These are phyloP conservation scores for Trichoderma hamatum DNA, from an alignment of 2,329 filamentous ascomycete genomes.

Conservation along the genomic window DNA sequence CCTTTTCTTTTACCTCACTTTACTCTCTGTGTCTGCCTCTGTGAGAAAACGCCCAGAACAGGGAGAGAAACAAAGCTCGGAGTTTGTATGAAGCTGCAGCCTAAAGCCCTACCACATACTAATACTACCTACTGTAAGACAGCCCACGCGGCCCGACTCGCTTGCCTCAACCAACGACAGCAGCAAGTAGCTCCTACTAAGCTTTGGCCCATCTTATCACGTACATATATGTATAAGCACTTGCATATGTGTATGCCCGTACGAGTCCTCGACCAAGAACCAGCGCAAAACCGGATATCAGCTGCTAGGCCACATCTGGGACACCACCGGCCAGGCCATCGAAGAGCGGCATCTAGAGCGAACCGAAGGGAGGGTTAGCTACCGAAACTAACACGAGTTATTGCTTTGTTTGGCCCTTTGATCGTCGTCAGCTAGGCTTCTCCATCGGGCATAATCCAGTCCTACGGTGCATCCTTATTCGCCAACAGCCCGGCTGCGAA, in stretches of 20 bases:
- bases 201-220: constrained; percentile 13
- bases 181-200: not conserved
- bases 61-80: not conserved
- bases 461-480: constrained; percentile 17
- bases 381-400: constrained; percentile 7
- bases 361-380: constrained; percentile 23
- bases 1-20: not conserved
- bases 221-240: constrained; percentile 24
- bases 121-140: not conserved
- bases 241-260: constrained; percentile 20
- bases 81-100: constrained; percentile 13
- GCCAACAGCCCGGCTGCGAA: constrained; percentile 9
- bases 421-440: constrained; percentile 23
- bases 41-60: not conserved
- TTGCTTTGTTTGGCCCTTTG: constrained; percentile 15
- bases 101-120: not conserved
- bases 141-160: constrained; percentile 14
- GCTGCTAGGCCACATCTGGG: constrained; percentile 11
- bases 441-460: constrained; percentile 23
- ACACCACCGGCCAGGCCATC: constrained; percentile 16
- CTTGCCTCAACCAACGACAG: constrained; percentile 4
- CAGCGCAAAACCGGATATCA: constrained; percentile 11
- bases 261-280: not conserved
- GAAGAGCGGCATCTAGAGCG: constrained; percentile 21
- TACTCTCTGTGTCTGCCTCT: not conserved